A percentile compares a stretch with the other conserved stretches of the same genome.
Evolutionary conservation across 2,329 filamentous ascomycete genomes (phyloP).

Genomic region (Colletotrichum acutatum): DNA sequence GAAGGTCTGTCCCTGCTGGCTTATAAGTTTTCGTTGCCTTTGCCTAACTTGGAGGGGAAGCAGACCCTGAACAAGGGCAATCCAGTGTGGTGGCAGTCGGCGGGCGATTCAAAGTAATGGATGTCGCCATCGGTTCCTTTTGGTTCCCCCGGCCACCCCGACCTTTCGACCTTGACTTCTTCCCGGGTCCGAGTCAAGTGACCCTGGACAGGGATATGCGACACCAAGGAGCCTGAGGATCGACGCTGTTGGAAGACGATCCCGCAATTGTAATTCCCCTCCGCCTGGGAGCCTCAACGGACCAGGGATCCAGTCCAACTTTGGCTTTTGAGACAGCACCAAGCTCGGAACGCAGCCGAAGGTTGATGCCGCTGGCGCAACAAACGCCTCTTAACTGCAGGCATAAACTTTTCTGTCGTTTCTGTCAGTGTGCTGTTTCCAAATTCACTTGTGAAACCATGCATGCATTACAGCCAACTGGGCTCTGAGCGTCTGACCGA

Average conservation of each 20-base stretch:
- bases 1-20: conserved; percentile 9
- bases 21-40: background rate
- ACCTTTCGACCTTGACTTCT: background rate
- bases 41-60: conserved; percentile 1
- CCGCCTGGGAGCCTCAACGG: conserved; percentile 5
- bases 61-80: background rate
- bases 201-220: conserved; percentile 28
- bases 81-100: background rate
- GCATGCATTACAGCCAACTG: conserved; percentile 18
- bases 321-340: conserved; percentile 24
- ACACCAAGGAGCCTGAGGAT: conserved; percentile 20
- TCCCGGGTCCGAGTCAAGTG: conserved; percentile 13
- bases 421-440: conserved; percentile 29
- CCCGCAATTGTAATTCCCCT: background rate
- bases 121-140: background rate
- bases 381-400: background rate
- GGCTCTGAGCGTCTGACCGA: conserved; percentile 12
- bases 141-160: background rate
- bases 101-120: background rate
- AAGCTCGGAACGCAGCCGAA: conserved; percentile 29
- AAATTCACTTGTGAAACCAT: conserved; percentile 30
- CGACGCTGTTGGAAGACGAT: conserved; percentile 16
- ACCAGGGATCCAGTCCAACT: conserved; percentile 12
- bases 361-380: conserved; percentile 27
- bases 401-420: conserved; percentile 22